phyloP scores from a whole-genome alignment of 345 rosid species.

The Geranium rotundifolium region DNA sequence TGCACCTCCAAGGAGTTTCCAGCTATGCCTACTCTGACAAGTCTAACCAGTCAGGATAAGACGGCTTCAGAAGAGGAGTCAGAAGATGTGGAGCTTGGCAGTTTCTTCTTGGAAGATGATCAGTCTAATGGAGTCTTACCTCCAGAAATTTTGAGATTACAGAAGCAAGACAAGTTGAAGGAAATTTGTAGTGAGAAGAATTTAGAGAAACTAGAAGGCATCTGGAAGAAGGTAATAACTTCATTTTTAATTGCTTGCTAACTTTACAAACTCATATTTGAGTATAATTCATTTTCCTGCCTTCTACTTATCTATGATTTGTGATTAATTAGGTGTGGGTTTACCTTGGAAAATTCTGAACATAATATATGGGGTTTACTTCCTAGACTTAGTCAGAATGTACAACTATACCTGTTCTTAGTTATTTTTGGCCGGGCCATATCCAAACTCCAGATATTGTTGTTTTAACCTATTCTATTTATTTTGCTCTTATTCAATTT shows the following conservation, averaged over 20 bases:
- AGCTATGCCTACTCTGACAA: conserved; percentile 18
- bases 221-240: conserved; percentile 81
- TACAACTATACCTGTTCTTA: background rate
- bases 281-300: background rate
- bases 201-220: conserved; percentile 62
- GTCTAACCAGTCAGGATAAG: conserved; percentile 9
- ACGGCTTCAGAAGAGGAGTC: conserved; percentile 22
- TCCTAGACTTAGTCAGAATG: background rate
- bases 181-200: conserved; percentile 50
- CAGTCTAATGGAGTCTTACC: conserved; percentile 25
- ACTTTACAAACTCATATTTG: background rate
- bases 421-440: background rate
- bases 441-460: background rate
- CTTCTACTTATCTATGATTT: background rate
- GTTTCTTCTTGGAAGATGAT: conserved; percentile 47
- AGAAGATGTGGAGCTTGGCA: conserved; percentile 60
- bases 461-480: background rate
- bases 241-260: conserved; percentile 7
- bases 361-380: background rate
- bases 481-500: background rate
- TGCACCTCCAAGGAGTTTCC: conserved; percentile 24
- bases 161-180: conserved; percentile 57
- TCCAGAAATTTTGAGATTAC: conserved; percentile 46
- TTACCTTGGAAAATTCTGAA: background rate
- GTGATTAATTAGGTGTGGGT: background rate